phyloP scores from a whole-genome alignment of 768 basidiomycete genomes.

The Phaeolepiota aurea region DNA sequence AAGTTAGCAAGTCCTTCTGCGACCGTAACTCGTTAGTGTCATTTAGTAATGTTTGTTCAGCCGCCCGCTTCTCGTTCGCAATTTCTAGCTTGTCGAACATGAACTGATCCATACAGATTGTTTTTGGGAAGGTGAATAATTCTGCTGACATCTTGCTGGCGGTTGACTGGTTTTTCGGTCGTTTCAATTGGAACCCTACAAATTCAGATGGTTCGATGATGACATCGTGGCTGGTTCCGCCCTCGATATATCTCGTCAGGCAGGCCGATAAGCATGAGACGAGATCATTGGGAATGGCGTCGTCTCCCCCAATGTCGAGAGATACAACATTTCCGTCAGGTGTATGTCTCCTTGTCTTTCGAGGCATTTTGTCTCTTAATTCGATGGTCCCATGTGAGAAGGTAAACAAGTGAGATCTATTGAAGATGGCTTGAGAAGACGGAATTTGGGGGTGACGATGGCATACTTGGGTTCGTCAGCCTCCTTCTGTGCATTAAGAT shows the following conservation, averaged over 20 bases:
- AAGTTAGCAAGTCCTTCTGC: conserved; percentile 39
- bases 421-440: neutral
- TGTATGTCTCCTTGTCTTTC: conserved; percentile 10
- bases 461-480: conserved; percentile 26
- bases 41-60: conserved; percentile 30
- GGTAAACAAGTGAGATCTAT: conserved; percentile 34
- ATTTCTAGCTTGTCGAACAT: conserved; percentile 47
- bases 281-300: conserved; percentile 42
- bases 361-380: conserved; percentile 15
- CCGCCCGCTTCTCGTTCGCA: conserved; percentile 25
- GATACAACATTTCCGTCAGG: conserved; percentile 39
- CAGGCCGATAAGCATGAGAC: conserved; percentile 43
- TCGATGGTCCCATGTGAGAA: conserved; percentile 47
- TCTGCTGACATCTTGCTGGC: conserved; percentile 21
- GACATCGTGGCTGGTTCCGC: conserved; percentile 36
- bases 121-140: conserved; percentile 53
- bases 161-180: conserved; percentile 8
- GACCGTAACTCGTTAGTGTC: conserved; percentile 39
- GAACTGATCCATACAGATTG: conserved; percentile 69
- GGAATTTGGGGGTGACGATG: neutral
- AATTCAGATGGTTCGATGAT: conserved; percentile 59
- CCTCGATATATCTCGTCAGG: conserved; percentile 23
- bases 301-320: conserved; percentile 36
- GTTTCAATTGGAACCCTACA: conserved; percentile 44
- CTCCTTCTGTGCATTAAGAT: conserved; percentile 26